Percentiles rank a stretch among this genome's conserved stretches.
Evolutionary conservation across 352 stramenopile species (phyloP).

Genomic region (Phytophthora macrochlamydospora): DNA sequence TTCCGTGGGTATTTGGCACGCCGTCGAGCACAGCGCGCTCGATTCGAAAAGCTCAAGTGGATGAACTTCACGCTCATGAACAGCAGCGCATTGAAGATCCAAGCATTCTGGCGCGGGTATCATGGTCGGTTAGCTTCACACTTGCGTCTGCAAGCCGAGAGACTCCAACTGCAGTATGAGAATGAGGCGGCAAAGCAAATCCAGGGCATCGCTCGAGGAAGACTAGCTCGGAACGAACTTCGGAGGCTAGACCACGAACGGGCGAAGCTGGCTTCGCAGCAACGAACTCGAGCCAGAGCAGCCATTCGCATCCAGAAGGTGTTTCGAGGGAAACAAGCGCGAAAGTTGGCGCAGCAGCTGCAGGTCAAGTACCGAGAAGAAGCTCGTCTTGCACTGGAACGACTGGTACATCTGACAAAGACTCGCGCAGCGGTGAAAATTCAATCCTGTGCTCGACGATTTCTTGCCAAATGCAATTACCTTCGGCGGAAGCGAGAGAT

Average conservation of each 20-base stretch:
- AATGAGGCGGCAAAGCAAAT: conserved; percentile 61
- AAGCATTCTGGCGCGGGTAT: conserved; percentile 76
- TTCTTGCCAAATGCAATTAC: conserved; percentile 50
- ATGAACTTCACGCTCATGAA: conserved; percentile 68
- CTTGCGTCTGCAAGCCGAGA: conserved; percentile 55
- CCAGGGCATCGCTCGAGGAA: conserved; percentile 58
- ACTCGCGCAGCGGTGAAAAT: conserved; percentile 66
- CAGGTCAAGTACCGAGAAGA: conserved; percentile 48
- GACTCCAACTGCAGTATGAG: conserved; percentile 58
- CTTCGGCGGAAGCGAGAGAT: conserved; percentile 35
- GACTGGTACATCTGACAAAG: conserved; percentile 66
- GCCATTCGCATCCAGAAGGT: conserved; percentile 72
- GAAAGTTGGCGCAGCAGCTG: conserved; percentile 37
- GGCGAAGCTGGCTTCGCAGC: conserved; percentile 32
- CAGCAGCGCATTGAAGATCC: conserved; percentile 71
- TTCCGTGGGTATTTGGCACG: conserved; percentile 71
- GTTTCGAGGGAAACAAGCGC: conserved; percentile 60
- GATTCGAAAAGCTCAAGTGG: conserved; percentile 75
- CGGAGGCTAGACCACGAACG: conserved; percentile 32
- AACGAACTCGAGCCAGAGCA: conserved; percentile 38
- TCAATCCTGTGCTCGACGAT: conserved; percentile 67
- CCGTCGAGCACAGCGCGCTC: conserved; percentile 44
- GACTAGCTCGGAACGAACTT: conserved; percentile 50
- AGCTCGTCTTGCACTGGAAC: conserved; percentile 56
- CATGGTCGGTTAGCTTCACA: conserved; percentile 68